A percentile compares a stretch with the other conserved stretches of the same genome.
Evolutionary conservation across 2,329 filamentous ascomycete species (phyloP).

Genomic region (Fusarium sp.): DNA sequence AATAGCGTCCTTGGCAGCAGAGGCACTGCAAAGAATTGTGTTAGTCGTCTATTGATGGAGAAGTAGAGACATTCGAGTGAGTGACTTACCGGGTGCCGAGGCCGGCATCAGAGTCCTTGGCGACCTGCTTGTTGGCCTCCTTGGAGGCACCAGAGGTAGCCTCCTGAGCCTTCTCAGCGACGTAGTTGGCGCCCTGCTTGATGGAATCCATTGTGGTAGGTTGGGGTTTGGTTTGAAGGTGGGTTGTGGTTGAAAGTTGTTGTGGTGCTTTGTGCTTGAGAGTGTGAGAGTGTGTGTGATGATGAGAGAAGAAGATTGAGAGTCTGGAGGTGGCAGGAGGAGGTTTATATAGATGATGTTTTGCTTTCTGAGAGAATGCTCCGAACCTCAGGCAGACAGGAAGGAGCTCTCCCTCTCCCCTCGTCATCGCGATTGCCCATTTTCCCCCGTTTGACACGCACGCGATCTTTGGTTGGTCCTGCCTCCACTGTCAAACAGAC

Average conservation of each 20-base stretch:
- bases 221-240: conserved; percentile 14
- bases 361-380: background rate
- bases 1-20: conserved; percentile 60
- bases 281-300: conserved; percentile 17
- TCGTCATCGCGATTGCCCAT: conserved; percentile 22
- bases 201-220: conserved; percentile 60
- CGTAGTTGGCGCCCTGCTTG: conserved; percentile 74
- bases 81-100: conserved; percentile 62
- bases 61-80: too few relatives aligned
- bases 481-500: background rate
- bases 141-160: conserved; percentile 67
- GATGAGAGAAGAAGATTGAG: background rate
- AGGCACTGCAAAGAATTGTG: conserved; percentile 49
- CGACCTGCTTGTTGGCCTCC: conserved; percentile 76
- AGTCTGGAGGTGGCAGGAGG: background rate
- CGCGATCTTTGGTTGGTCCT: background rate
- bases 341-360: conserved; percentile 36
- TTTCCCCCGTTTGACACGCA: conserved; percentile 8
- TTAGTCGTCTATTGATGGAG: background rate
- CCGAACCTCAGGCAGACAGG: background rate
- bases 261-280: conserved; percentile 7
- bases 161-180: conserved; percentile 70
- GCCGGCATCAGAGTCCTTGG: conserved; percentile 68
- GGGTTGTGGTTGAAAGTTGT: conserved; percentile 21
- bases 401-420: background rate